Evolutionary conservation across 768 basidiomycete genomes (phyloP), one percentile per base, ranked within the genome.

Genomic region (Boletales sp.): DNA sequence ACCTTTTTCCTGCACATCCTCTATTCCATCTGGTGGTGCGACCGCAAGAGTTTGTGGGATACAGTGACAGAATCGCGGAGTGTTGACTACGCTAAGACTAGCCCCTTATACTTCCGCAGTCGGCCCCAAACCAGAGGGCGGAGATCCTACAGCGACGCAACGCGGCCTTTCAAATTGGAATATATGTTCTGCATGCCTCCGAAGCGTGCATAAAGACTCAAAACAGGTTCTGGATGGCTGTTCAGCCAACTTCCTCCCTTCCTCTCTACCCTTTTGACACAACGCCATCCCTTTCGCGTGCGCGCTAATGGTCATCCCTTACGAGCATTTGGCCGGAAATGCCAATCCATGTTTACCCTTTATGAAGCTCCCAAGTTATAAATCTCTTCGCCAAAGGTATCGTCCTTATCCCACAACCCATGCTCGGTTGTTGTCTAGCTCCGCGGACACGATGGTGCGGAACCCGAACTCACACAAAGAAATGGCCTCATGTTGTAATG

Each of bases 361-460:
- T 50, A 49, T 55, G 54, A 64, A 53, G 49, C 53, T 65, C 21
- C 60, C 63, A 36, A 62, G 52, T 51, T 52, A 62, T 32, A 50
- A 53, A 34, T 48, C 55, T 21, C 48, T 62, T 40, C 35, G 43
- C 30, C 40, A 40, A 41, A 59, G 63, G 43, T 57, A 62, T 32
- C 62, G 50, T 40, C 62, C 62, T 47, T 64, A 63, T 44, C n/a
- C 40, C 17, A 44, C 43, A 18, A 30, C 49, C n/a, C 46, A 40
- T 39, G 1, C 50, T 2, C 51, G 18, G 31, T 19, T 42, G 24
- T 40, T 31, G 18, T 38, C 21, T 8, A 29, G 18, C 43, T 29
- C 29, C 21, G 35, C 17, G 39, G 39, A 51, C 17, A 41, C 40
- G 45, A 50, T 38, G 58, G 58, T 63, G n/a, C 32, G 55, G 27